A percentile compares a stretch with the other conserved stretches of the same genome.
Evolutionary conservation across 257 asterid species (phyloP).

Genomic region (Fraxinus excelsior): DNA sequence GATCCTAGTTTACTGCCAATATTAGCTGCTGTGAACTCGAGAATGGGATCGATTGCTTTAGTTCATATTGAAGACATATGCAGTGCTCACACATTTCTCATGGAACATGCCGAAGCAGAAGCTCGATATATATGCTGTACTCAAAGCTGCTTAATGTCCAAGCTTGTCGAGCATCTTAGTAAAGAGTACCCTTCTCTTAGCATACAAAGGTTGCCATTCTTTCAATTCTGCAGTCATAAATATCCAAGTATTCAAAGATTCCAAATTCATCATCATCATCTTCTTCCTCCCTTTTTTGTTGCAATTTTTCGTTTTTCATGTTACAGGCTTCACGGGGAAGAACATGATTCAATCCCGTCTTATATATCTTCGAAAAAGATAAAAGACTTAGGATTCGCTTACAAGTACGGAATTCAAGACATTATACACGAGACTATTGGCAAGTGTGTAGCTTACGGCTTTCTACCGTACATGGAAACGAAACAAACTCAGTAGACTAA

Average conservation of each 20-base stretch:
- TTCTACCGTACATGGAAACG: conserved; percentile 31
- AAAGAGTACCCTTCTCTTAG: conserved; percentile 41
- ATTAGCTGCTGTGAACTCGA: conserved; percentile 55
- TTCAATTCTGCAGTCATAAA: conserved; percentile 2
- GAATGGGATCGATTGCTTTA: conserved; percentile 89
- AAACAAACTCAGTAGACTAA: background rate
- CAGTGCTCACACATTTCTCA: conserved; percentile 68
- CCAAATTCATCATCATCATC: background rate
- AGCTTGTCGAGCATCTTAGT: conserved; percentile 45
- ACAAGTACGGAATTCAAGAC: conserved; percentile 50
- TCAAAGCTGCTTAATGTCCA: conserved; percentile 45
- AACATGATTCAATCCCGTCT: conserved; percentile 41
- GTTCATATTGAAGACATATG: conserved; percentile 81
- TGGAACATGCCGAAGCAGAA: conserved; percentile 62
- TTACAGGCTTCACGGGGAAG: conserved; percentile 36
- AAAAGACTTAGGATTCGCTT: conserved; percentile 64
- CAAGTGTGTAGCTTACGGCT: conserved; percentile 47
- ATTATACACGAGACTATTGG: conserved; percentile 52
- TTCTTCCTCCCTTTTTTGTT: background rate
- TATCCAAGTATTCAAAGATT: background rate
- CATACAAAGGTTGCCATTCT: conserved; percentile 46
- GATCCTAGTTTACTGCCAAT: conserved; percentile 54
- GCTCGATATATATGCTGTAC: conserved; percentile 73
- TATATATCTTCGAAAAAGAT: conserved; percentile 72
- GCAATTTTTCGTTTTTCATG: background rate